Conservation (phyloP, 192 early-diverging fungal genomes). For the Coemansia sp. region DNA sequence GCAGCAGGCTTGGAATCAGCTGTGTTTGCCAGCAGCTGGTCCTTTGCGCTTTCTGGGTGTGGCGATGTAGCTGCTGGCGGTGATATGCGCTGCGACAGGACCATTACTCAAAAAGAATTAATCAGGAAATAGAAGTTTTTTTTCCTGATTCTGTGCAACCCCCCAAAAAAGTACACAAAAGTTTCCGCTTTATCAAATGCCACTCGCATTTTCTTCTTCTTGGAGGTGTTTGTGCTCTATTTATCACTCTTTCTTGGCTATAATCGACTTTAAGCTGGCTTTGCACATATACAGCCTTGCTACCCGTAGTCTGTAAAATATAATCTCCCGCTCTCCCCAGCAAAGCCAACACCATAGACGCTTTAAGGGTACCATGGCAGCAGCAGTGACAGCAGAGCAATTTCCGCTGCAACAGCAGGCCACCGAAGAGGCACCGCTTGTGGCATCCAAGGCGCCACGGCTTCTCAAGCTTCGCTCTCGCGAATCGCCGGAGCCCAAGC, state of each 20-base stretch:
- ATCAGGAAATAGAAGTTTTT: not conserved
- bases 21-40: constrained; percentile 4
- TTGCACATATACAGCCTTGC: too few species aligned
- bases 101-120: constrained; percentile 13
- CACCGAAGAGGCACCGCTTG: constrained; percentile 7
- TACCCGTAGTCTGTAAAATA: constrained; percentile 2
- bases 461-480: constrained; percentile 6
- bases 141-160: too few species aligned
- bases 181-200: too few species aligned
- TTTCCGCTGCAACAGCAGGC: constrained; percentile 6
- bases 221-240: too few species aligned
- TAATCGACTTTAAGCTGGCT: too few species aligned
- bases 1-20: constrained; percentile 1
- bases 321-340: not conserved
- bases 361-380: constrained; percentile 3
- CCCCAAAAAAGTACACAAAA: not conserved
- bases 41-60: not conserved
- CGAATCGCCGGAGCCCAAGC: not conserved
- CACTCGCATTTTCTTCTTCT: too few species aligned
- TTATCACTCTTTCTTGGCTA: too few species aligned
- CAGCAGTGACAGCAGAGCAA: constrained; percentile 12
- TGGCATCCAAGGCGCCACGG: constrained; percentile 5
- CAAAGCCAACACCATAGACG: not conserved
- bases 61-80: constrained; percentile 1
- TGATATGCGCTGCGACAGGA: constrained; percentile 20